Conservation (phyloP, 495 filamentous ascomycete genomes). For the Acidomyces sp. region DNA sequence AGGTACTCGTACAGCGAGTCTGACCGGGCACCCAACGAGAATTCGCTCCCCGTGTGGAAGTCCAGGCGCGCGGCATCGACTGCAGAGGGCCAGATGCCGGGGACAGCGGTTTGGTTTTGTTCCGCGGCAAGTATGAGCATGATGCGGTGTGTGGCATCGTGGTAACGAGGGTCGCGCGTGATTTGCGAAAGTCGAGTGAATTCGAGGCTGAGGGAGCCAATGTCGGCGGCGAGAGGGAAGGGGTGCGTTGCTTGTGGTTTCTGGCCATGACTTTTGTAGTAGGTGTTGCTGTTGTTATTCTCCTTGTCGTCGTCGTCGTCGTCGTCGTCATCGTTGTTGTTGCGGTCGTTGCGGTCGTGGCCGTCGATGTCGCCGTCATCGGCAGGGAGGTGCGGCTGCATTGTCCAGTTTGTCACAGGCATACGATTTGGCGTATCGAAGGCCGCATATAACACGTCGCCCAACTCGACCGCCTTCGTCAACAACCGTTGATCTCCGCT, state of each 20-base stretch:
- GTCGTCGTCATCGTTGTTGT: too few species aligned
- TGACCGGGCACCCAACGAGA: constrained; percentile 24
- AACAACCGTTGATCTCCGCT: constrained; percentile 22
- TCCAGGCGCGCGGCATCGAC: constrained; percentile 50
- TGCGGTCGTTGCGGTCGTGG: too few species aligned
- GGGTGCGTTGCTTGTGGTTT: not conserved
- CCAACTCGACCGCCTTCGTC: constrained; percentile 25
- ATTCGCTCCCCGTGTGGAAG: constrained; percentile 28
- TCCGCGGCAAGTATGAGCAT: constrained; percentile 72
- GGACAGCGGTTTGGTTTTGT: constrained; percentile 58
- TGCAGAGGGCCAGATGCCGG: constrained; percentile 69
- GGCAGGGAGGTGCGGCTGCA: constrained; percentile 24
- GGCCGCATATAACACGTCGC: constrained; percentile 24
- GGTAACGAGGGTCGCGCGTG: constrained; percentile 74
- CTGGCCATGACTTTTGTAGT: not conserved
- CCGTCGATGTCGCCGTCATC: constrained; percentile 25
- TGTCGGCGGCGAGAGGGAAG: constrained; percentile 68
- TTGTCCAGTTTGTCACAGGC: constrained; percentile 1
- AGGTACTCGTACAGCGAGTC: constrained; percentile 28
- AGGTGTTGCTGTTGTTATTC: not conserved
- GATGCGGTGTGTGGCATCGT: constrained; percentile 85
- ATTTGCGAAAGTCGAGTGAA: constrained; percentile 88
- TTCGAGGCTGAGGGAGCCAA: constrained; percentile 81
- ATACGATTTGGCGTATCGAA: constrained; percentile 27
- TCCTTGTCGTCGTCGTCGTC: too few species aligned